Evolutionary conservation across 768 basidiomycete species (phyloP), one percentile per base, ranked within the genome.

Genomic region (Rhizopogon vulgaris): DNA sequence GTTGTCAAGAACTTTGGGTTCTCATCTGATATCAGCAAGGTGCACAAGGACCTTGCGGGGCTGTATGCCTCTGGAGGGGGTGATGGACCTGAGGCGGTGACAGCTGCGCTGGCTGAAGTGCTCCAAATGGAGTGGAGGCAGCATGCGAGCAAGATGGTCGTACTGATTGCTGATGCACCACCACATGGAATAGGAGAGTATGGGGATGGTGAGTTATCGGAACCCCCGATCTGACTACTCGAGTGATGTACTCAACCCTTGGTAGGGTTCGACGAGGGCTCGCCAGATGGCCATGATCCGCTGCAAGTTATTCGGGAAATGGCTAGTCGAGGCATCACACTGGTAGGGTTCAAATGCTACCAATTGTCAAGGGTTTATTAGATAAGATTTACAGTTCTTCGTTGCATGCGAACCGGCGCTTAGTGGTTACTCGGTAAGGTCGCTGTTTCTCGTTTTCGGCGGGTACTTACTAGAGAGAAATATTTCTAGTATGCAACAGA

Each of bases 351-450:
- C 3, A 22, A 40, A 27, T 42, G 5, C 8, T 17, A 12, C 32
- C 3, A 24, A 32, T 5, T 14, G 8, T 14, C 9, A 34, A 34
- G 22, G 18, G 36, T 34, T 14, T 56, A 48, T 14, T 56, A 48
- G 36, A 54, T 22, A 24, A 54, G 53, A 39, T 52, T 38, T 53
- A 6, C 67, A 96, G 93, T 97, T 97, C 73, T 94, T 96, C 67
- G 95, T 98, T n/a, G 95, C 95, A 27, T 98, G 95, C 71, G 95
- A 98, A 69, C 94, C 95, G 52, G 94, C 92, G 5, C 76, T 95
- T 54, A 93, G 90, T 57, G 91, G 92, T 40, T 95, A 95, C 63
- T 88, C 87, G 52, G 90, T 91, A 60, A 63, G 85, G 65, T 14
- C 28, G 0, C 24, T 41, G 18, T 40, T 36, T 51, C 58, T 18